Conservation (phyloP, 2,329 filamentous ascomycete species). For the Xylariales sp. region DNA sequence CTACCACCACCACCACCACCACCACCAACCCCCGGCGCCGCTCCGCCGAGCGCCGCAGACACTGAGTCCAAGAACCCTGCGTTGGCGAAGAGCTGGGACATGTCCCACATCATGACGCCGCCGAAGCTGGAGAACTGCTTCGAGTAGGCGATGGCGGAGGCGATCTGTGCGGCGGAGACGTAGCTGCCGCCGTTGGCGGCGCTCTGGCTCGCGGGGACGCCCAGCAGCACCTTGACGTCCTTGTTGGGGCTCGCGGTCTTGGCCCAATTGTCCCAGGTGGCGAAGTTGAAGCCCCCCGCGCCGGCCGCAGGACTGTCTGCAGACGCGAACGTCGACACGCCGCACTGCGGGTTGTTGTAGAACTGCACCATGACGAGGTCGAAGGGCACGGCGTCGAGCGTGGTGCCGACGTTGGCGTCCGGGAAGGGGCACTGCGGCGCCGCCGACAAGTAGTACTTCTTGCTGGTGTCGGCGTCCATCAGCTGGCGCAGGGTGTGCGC, state of each 20-base stretch:
- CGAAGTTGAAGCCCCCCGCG: constrained; percentile 57
- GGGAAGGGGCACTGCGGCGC: constrained; percentile 67
- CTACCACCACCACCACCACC: no score
- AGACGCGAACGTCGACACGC: constrained; percentile 44
- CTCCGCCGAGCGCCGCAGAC: neutral
- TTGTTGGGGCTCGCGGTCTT: constrained; percentile 51
- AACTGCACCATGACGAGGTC: constrained; percentile 63
- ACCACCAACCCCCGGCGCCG: no score
- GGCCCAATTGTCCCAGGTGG: constrained; percentile 64
- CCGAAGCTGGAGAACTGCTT: constrained; percentile 57
- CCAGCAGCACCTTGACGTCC: constrained; percentile 57
- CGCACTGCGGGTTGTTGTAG: constrained; percentile 68
- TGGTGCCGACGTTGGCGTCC: constrained; percentile 53
- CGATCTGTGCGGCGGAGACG: constrained; percentile 38
- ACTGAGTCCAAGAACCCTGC: constrained; percentile 42
- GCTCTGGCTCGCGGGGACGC: constrained; percentile 47
- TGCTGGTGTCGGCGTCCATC: constrained; percentile 48
- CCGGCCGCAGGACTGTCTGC: constrained; percentile 24
- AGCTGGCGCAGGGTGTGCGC: constrained; percentile 50
- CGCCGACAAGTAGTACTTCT: constrained; percentile 56
- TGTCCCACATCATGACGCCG: constrained; percentile 68
- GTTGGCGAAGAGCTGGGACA: constrained; percentile 56
- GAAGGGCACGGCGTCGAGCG: constrained; percentile 50
- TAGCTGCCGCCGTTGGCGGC: constrained; percentile 54
- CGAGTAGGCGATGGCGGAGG: constrained; percentile 46